Base-by-base conservation (phyloP, 202 grass and related monocot genomes). In the Sporobolus alterniflorus region DNA sequence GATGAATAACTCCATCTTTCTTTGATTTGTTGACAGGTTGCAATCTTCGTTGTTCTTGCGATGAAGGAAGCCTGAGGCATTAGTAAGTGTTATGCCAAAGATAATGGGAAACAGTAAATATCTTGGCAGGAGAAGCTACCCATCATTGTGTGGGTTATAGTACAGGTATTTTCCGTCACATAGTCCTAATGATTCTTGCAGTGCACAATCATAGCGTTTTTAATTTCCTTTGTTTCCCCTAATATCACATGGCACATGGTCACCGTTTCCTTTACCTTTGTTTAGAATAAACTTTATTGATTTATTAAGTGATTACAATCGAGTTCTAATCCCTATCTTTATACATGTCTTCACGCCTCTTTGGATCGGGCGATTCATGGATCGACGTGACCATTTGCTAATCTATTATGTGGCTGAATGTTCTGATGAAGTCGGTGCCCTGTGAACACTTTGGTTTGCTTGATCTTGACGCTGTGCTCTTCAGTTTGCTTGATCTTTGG, bases 41-140 rank as follows among this genome's bases (percentile, higher is more conserved):
- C 97, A 77, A 92, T 99, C 71, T 99, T 99, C 21, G 90, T 82
- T 77, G 97, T 97, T 39, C 88, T 99, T 68, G 93, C 97, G 9
- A 88, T 99, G 88, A 76, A 85, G 91, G 73, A 99, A 97, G 78
- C 93, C 93, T 42, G 97, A 97, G 33, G 79, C 85, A 46, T 71
- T 99, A 50, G 71, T 82, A 75, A 87, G 29, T 36, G 9, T 94
- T 60, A 85, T 88, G 79, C 90, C 91, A 5, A 97, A 91, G 78
- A 63, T 99, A 89, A 92, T 73, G 83, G 93, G 89, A 34, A 94
- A 94, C 76, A 73, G 83, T 61, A 94, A 94, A 87, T 91, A 97
- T 83, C 84, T 94, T 74, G 97, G 59, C 93, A 87, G 78, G 97
- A 99, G 67, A 99, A 89, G 80, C 88, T 97, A 83, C 93, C 97